These are phyloP conservation scores for Nymphaea thermarum DNA, from an alignment of 164 flowering plant genomes.

Conservation along the genomic window DNA sequence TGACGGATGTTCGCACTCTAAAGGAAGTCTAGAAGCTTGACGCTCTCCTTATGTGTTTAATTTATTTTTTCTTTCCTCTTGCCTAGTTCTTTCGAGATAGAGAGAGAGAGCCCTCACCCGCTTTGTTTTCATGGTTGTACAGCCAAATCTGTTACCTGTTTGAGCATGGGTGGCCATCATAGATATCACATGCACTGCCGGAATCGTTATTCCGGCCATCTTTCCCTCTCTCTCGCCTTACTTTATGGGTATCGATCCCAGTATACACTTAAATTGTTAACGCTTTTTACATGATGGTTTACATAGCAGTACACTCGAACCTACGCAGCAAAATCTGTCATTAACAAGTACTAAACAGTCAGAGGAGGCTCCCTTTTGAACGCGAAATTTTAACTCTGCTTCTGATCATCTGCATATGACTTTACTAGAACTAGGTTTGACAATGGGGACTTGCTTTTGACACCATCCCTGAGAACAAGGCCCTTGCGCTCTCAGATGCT, in stretches of 20 bases:
- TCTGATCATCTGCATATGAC: neutral
- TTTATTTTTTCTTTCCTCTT: neutral
- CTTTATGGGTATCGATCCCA: no score
- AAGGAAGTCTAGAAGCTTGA: neutral
- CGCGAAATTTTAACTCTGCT: neutral
- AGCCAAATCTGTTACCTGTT: slow-evolving; percentile 6
- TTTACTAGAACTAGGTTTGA: neutral
- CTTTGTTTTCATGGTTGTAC: slow-evolving; percentile 14
- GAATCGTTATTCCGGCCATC: slow-evolving; percentile 13
- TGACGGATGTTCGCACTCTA: neutral
- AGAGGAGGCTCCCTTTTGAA: neutral
- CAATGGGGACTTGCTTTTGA: slow-evolving; percentile 3
- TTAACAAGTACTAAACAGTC: neutral
- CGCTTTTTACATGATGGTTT: no score
- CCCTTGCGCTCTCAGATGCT: slow-evolving; percentile 1
- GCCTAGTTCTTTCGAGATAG: neutral
- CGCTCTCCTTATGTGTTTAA: neutral
- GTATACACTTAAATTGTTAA: no score
- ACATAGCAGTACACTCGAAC: neutral
- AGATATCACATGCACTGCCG: slow-evolving; percentile 9
- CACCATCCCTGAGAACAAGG: slow-evolving; percentile 1
- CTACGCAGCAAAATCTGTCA: neutral
- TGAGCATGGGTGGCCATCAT: slow-evolving; percentile 1
- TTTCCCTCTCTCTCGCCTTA: neutral
- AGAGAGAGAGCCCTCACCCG: slow-evolving; percentile 18